phyloP scores from a whole-genome alignment of 2,329 filamentous ascomycete genomes.

The Epichloe aotearoae region DNA sequence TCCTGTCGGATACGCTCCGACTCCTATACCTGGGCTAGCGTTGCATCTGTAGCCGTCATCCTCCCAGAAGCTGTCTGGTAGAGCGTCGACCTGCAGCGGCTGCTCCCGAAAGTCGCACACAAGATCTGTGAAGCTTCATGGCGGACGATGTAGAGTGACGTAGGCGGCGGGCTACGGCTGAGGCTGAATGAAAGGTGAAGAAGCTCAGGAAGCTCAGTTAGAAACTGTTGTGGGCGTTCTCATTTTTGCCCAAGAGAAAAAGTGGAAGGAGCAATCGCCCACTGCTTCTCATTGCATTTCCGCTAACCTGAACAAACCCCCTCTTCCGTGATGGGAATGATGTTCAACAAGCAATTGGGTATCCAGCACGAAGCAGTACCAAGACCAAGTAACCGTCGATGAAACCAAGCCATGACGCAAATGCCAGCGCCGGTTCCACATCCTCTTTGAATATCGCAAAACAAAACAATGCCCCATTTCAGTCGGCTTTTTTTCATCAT shows the following conservation, averaged over 20 bases:
- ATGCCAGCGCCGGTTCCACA: background rate
- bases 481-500: background rate
- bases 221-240: background rate
- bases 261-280: slow-evolving; percentile 2
- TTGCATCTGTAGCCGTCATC: background rate
- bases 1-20: background rate
- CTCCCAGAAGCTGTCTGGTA: background rate
- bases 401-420: background rate
- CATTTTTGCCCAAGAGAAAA: background rate
- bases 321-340: background rate
- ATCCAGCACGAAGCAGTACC: background rate
- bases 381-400: background rate
- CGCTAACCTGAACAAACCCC: background rate
- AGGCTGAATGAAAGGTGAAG: background rate
- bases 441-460: background rate
- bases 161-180: background rate
- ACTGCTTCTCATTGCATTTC: background rate
- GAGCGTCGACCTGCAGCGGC: background rate
- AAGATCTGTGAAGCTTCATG: background rate
- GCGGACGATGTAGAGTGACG: background rate
- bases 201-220: background rate
- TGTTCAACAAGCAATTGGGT: background rate
- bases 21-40: background rate
- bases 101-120: background rate
- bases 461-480: background rate